Conservation (phyloP, 2,329 filamentous ascomycete species). For the Chalaropsis ovoidea region DNA sequence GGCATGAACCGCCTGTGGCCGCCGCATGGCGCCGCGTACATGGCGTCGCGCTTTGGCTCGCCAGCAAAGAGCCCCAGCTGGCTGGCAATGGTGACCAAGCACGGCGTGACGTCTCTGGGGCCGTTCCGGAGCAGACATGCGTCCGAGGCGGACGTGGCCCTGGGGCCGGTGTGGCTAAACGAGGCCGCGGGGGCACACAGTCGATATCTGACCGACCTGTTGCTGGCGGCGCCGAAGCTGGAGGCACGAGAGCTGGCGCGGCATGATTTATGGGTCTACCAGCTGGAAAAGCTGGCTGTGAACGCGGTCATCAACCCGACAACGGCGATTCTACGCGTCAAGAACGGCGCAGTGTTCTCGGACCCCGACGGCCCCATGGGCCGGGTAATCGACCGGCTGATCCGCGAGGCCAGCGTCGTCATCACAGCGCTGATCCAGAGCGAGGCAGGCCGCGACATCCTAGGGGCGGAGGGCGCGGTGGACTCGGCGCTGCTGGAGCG, state of each 20-base stretch:
- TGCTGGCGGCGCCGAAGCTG: slow-evolving; percentile 39
- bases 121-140: slow-evolving; percentile 46
- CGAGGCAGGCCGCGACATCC: slow-evolving; percentile 11
- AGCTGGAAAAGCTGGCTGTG: slow-evolving; percentile 76
- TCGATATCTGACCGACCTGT: slow-evolving; percentile 36
- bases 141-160: slow-evolving; percentile 39
- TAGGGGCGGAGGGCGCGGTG: slow-evolving; percentile 26
- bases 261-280: slow-evolving; percentile 45
- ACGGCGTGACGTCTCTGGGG: slow-evolving; percentile 44
- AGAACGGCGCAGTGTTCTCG: slow-evolving; percentile 63
- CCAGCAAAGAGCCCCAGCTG: slow-evolving; percentile 50
- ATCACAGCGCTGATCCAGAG: slow-evolving; percentile 35
- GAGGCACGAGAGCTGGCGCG: slow-evolving; percentile 35
- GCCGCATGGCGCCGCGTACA: slow-evolving; percentile 40
- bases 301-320: slow-evolving; percentile 77
- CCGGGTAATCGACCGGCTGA: slow-evolving; percentile 54
- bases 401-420: slow-evolving; percentile 66
- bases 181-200: slow-evolving; percentile 16
- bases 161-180: slow-evolving; percentile 40
- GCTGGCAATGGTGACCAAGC: slow-evolving; percentile 54
- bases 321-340: slow-evolving; percentile 65
- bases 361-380: slow-evolving; percentile 43
- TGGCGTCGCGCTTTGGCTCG: slow-evolving; percentile 34
- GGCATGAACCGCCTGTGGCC: slow-evolving; percentile 64
- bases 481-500: slow-evolving; percentile 32